Base-by-base conservation (phyloP, 2,329 filamentous ascomycete genomes). In the Penicillium hordei region DNA sequence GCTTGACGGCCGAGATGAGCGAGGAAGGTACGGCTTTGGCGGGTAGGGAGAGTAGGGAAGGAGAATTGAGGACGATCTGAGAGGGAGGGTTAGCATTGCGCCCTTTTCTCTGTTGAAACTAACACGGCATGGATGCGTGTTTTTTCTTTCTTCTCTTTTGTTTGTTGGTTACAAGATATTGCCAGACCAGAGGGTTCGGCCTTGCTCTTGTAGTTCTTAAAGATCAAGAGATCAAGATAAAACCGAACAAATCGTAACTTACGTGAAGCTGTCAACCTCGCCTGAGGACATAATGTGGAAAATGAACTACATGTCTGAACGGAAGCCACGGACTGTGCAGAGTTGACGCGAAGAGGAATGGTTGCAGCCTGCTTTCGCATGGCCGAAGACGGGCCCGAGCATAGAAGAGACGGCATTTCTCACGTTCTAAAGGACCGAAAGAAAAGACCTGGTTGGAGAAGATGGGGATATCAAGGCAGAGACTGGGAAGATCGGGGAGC, bases 11-110 rank as follows among this genome's bases (percentile, higher is more conserved):
- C 67, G 49, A 76, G 67, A 59, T 76, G 71, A 33, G 70, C 72
- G 46, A 76, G 63, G 63, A 76, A 76, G 25, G 70, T 72, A 49
- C 73, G 69, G 45, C 65, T 67, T 69, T 76, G 73, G 49, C 66
- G 68, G 38, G 60, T 61, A 43, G 65, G 58, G 46, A 65, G 44
- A 19, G 58, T 52, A 43, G 36, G 64, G 25, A 62, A 62, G 44
- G 64, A 63, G 34, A 59, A 62, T 55, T 64, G 70, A 50, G 60
- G 59, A 55, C 58, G 52, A 62, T 63, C 71, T 71, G 53, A 27
- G 43, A 43, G 9, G 2, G 31, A 43, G 23, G 19, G 49, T 65
- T 52, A 67, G 65, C 23, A n/a, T 23, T 42, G 15, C 43, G 52
- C 46, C 31, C 13, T 59, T 55, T 29, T 44, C 27, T 13, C 12